These are phyloP conservation scores for Aspergillus nomiae DNA, from an alignment of 2,329 filamentous ascomycete species.

Conservation along the genomic window DNA sequence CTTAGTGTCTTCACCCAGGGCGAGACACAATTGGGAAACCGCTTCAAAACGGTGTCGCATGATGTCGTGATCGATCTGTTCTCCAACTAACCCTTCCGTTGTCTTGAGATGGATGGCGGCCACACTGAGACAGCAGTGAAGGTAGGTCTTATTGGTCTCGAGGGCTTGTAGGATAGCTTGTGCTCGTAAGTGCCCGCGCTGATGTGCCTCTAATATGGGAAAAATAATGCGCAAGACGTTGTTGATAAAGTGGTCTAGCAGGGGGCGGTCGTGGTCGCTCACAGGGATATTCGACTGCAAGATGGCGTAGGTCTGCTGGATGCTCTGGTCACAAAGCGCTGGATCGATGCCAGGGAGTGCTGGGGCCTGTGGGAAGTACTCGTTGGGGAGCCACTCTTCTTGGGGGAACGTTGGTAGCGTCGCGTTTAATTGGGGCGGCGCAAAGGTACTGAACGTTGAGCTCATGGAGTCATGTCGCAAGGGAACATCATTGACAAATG, in stretches of 20 bases:
- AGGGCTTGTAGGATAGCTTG: slow-evolving; percentile 85
- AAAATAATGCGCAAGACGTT: slow-evolving; percentile 87
- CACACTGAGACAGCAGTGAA: slow-evolving; percentile 94
- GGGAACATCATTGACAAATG: slow-evolving; percentile 89
- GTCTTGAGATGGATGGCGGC: slow-evolving; percentile 90
- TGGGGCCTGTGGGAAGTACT: slow-evolving; percentile 62
- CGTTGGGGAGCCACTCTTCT: slow-evolving; percentile 72
- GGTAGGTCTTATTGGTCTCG: slow-evolving; percentile 87
- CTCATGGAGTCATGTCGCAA: slow-evolving; percentile 83
- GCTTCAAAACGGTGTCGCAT: slow-evolving; percentile 89
- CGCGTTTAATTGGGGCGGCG: slow-evolving; percentile 71
- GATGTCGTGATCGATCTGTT: slow-evolving; percentile 86
- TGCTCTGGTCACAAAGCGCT: slow-evolving; percentile 19
- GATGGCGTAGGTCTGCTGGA: slow-evolving; percentile 53
- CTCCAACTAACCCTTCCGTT: slow-evolving; percentile 64
- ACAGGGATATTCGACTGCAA: slow-evolving; percentile 76
- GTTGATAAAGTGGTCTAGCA: slow-evolving; percentile 89
- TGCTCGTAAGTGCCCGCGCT: slow-evolving; percentile 77
- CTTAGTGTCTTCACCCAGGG: slow-evolving; percentile 76
- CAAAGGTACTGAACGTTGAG: slow-evolving; percentile 90
- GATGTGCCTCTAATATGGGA: slow-evolving; percentile 86
- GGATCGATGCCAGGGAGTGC: slow-evolving; percentile 36
- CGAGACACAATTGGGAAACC: slow-evolving; percentile 81
- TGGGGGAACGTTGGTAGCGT: slow-evolving; percentile 65
- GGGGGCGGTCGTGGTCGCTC: slow-evolving; percentile 80